Conservation (phyloP, 768 basidiomycete species). For the Cyathus striatus region DNA sequence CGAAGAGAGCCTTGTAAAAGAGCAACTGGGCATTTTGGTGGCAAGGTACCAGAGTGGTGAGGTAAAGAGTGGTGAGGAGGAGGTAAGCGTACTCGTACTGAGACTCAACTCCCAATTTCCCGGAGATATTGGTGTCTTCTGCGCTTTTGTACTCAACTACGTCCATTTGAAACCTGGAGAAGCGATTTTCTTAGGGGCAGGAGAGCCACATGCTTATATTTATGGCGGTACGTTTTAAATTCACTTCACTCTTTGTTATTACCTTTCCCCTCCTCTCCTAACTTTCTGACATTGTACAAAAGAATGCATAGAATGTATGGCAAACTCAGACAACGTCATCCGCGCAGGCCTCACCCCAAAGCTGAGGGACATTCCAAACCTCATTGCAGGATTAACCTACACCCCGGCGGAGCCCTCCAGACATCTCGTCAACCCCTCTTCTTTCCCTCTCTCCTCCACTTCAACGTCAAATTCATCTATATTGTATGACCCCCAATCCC, state of each 20-base stretch:
- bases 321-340: constrained; percentile 98
- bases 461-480: constrained; percentile 19
- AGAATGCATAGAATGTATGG: constrained; percentile 99
- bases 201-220: constrained; percentile 96
- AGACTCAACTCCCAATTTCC: constrained; percentile 73
- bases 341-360: constrained; percentile 98
- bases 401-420: constrained; percentile 58
- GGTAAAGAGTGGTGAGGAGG: constrained; percentile 19
- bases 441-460: no score
- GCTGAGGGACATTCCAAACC: constrained; percentile 87
- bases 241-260: not conserved
- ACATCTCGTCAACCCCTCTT: constrained; percentile 62
- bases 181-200: constrained; percentile 92
- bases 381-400: constrained; percentile 86
- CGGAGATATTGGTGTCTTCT: constrained; percentile 90
- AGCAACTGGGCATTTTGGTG: constrained; percentile 54
- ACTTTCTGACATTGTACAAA: constrained; percentile 1
- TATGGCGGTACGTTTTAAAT: constrained; percentile 64
- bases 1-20: constrained; percentile 42
- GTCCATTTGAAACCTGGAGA: constrained; percentile 76
- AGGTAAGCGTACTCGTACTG: constrained; percentile 59
- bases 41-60: constrained; percentile 50
- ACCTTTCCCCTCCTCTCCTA: constrained; percentile 5
- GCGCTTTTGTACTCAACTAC: constrained; percentile 85
- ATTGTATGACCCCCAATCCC: constrained; percentile 90